Evolutionary conservation across 2,329 filamentous ascomycete genomes (phyloP).

Genomic region (Pseudophaeomoniella oleicola): DNA sequence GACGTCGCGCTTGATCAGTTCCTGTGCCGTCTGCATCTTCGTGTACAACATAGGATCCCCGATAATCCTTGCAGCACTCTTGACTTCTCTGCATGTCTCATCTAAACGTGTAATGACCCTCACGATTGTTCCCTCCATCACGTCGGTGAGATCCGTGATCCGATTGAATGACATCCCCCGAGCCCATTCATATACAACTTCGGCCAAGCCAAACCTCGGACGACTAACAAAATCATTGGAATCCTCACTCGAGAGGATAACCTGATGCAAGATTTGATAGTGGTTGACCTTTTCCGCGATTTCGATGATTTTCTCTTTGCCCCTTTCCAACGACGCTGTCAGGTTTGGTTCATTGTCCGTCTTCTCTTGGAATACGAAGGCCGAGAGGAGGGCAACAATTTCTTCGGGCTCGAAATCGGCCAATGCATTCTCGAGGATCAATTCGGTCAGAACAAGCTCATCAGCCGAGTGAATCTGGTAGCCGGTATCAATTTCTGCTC

Average conservation of each 20-base stretch:
- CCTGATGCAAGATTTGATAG: conserved; percentile 79
- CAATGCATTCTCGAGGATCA: conserved; percentile 91
- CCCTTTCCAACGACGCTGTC: conserved; percentile 66
- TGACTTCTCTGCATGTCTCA: conserved; percentile 92
- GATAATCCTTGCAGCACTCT: conserved; percentile 89
- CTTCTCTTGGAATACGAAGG: conserved; percentile 97
- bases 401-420: conserved; percentile 83
- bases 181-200: conserved; percentile 98
- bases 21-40: conserved; percentile 96
- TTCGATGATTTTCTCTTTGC: conserved; percentile 70
- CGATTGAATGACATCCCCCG: conserved; percentile 96
- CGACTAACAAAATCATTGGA: conserved; percentile 80
- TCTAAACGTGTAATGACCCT: conserved; percentile 85
- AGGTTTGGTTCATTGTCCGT: conserved; percentile 68
- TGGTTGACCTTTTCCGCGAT: conserved; percentile 89
- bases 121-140: conserved; percentile 94
- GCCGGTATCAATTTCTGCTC: conserved; percentile 5
- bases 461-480: conserved; percentile 79
- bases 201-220: conserved; percentile 83
- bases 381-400: conserved; percentile 83
- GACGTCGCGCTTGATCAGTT: conserved; percentile 93
- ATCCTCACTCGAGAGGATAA: conserved; percentile 79
- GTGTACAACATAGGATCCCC: conserved; percentile 84
- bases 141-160: conserved; percentile 89
- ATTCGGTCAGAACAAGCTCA: conserved; percentile 87